phyloP scores from a whole-genome alignment of 257 asterid genomes.

The Fraxinus cuspidata region DNA sequence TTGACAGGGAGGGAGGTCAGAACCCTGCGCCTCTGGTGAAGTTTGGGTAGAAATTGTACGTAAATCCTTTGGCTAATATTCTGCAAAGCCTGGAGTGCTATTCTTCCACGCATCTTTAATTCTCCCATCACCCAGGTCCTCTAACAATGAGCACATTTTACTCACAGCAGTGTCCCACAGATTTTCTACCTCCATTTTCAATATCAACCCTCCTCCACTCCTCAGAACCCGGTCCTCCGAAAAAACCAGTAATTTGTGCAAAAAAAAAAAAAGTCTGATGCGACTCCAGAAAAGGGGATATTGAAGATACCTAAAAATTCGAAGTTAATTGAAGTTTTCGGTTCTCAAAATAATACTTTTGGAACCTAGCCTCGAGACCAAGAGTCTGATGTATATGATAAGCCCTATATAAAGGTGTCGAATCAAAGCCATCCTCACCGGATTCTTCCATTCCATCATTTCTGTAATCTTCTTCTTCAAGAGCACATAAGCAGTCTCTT shows the following conservation, averaged over 20 bases:
- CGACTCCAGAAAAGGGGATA: conserved; percentile 92
- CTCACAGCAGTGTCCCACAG: conserved; percentile 97
- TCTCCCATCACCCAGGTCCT: too few species aligned
- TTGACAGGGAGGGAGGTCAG: too few species aligned
- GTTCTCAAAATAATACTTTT: conserved; percentile 86
- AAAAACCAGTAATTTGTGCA: conserved; percentile 98
- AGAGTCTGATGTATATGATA: conserved; percentile 85
- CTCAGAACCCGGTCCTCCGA: conserved; percentile 89
- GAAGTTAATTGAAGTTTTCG: conserved; percentile 92
- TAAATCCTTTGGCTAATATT: too few species aligned
- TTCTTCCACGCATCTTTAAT: too few species aligned
- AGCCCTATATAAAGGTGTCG: conserved; percentile 82
- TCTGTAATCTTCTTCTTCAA: conserved; percentile 92
- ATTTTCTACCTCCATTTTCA: conserved; percentile 87
- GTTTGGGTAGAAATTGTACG: too few species aligned
- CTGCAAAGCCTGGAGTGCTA: too few species aligned
- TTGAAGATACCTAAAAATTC: conserved; percentile 96
- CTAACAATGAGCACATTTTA: conserved; percentile 94
- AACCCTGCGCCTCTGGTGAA: too few species aligned
- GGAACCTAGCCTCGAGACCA: conserved; percentile 79
- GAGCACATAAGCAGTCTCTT: conserved; percentile 79
- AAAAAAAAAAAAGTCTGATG: conserved; percentile 93
- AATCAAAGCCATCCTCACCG: conserved; percentile 72
- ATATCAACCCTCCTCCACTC: conserved; percentile 86
- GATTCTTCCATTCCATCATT: conserved; percentile 45